phyloP scores from a whole-genome alignment of 805 yeast species.

The Clavispora santaluciae region DNA sequence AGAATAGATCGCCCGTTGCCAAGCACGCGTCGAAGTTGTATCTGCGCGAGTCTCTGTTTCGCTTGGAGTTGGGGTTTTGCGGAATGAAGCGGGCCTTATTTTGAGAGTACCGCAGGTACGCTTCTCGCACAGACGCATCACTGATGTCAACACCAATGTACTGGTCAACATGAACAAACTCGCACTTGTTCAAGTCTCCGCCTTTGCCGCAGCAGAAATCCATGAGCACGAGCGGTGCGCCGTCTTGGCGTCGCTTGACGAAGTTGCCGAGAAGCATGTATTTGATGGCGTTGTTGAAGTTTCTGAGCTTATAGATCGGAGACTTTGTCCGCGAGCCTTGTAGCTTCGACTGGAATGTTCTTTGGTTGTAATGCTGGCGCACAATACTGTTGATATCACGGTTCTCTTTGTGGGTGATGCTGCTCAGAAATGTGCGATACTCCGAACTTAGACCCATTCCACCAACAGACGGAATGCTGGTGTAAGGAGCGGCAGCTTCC shows the following conservation, averaged over 20 bases:
- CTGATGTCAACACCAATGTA: conserved; percentile 91
- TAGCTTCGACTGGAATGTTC: conserved; percentile 63
- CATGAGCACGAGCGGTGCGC: conserved; percentile 44
- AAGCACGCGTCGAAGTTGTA: conserved; percentile 74
- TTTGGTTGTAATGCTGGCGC: conserved; percentile 77
- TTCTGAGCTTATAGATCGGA: conserved; percentile 79
- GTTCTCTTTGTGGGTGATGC: conserved; percentile 28
- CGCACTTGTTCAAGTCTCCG: conserved; percentile 92
- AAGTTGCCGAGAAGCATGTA: conserved; percentile 75
- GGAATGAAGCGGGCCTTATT: conserved; percentile 41
- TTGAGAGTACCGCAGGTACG: conserved; percentile 64
- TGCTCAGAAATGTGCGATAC: conserved; percentile 38
- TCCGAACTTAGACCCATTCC: conserved; percentile 16
- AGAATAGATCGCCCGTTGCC: conserved; percentile 90
- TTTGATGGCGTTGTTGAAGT: conserved; percentile 89
- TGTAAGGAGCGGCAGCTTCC: conserved; percentile 13
- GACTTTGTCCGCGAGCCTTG: conserved; percentile 63
- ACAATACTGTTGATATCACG: conserved; percentile 62
- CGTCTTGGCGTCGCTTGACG: conserved; percentile 32
- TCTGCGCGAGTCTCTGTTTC: conserved; percentile 36
- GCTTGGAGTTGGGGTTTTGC: conserved; percentile 15
- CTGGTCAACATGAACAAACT: conserved; percentile 63
- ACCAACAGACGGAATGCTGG: conserved; percentile 13
- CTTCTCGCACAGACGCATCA: conserved; percentile 82
- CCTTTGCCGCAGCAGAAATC: conserved; percentile 98